Conservation (phyloP, 176 grass and related monocot genomes). For the Canna indica region DNA sequence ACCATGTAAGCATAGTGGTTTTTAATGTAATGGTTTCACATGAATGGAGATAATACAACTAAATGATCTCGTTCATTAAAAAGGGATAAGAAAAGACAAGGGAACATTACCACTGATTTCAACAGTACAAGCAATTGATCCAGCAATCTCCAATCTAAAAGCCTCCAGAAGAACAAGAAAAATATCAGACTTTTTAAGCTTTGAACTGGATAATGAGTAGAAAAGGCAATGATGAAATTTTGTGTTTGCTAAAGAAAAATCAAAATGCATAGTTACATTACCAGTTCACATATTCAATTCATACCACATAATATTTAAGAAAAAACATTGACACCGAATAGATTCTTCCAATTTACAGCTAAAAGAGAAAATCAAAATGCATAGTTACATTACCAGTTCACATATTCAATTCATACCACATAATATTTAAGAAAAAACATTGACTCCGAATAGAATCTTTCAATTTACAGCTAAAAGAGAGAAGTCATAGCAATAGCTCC, state of each 20-base stretch:
- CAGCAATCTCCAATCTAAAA: slow-evolving; percentile 49
- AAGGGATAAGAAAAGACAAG: slow-evolving; percentile 3
- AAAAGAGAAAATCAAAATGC: background rate
- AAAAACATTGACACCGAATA: background rate
- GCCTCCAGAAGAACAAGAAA: slow-evolving; percentile 55
- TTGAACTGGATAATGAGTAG: slow-evolving; percentile 9
- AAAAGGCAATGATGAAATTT: background rate
- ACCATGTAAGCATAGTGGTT: background rate
- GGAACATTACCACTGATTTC: slow-evolving; percentile 46
- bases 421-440: background rate
- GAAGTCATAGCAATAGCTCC: background rate
- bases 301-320: background rate
- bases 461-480: background rate
- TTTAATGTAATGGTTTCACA: background rate
- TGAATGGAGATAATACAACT: background rate
- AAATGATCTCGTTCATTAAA: background rate
- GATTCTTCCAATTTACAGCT: background rate
- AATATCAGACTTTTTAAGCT: slow-evolving; percentile 41
- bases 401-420: background rate
- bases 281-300: background rate
- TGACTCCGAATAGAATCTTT: background rate
- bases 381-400: background rate
- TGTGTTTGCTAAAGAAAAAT: background rate
- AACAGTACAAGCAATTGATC: slow-evolving; percentile 33
- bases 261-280: background rate